Evolutionary conservation across 148 eudicot species (phyloP), one percentile per base, ranked within the genome.

Genomic region (Diospyros kaki): DNA sequence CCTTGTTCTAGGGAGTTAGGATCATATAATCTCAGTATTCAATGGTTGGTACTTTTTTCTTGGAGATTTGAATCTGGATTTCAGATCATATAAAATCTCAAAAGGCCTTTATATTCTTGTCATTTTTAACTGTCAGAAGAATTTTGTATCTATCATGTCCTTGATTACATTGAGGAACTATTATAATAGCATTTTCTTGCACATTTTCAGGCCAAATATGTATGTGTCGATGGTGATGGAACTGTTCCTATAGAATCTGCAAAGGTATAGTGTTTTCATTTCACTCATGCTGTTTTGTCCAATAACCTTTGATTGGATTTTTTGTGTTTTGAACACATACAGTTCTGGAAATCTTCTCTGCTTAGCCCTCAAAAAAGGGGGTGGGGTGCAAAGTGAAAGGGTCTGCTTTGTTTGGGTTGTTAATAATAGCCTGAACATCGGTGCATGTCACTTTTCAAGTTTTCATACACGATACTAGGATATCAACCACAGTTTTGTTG

Each of bases 241-340:
- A 96, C 99, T 66, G 99, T 96, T 80, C 99, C 99, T 65, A 74
- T 82, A 58, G 99, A 96, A 85, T 96, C 99, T 60, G 90, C 98
- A 14, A 93, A 91, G 96, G 99, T 96, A 89, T 58, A 63, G 45
- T 73, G 28, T 53, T 69, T 40, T 41, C 55, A 28, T 44, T 58
- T n/a, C 71, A 46, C 53, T 67, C 1, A 14, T 15, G n/a, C 73
- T 64, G 63, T 18, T 11, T 73, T 14, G 58, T 39, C 63, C 45
- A 15, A 44, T 58, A 9, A 1, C 54, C 52, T 41, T 9, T 28
- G 28, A 28, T 28, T 28, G 28, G 28, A 28, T 28, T 28, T 28
- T 0, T 28, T 28, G 28, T 28, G 28, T 28, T 28, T 28, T 28
- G 28, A 28, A 28, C 28, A 28, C 28, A 28, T 28, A 28, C 28